Base-by-base conservation (phyloP, 2,329 filamentous ascomycete species). In the Xylariaceae sp. region DNA sequence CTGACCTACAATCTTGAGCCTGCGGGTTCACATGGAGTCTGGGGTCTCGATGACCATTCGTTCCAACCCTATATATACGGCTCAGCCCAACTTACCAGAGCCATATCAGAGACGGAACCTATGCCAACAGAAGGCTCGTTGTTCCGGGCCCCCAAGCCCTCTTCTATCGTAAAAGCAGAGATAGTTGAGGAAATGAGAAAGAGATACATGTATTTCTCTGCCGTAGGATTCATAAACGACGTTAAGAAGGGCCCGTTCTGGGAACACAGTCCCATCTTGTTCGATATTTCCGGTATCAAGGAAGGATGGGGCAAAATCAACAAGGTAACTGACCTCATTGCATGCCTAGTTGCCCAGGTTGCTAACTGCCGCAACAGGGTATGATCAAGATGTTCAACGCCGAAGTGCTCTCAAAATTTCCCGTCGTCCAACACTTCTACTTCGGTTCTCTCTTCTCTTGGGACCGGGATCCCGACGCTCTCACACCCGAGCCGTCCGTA, bases 361-460 rank as follows among this genome's bases (percentile, higher is more conserved):
- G 14, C 32, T 41, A 34, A 37, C 36, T n/a, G 3, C 26, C 11
- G 2, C 16, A 5, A 3, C 26, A 84, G 81, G 92, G 92, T 36
- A 97, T 98, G 92, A 79, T 98, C 55, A 98, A 97, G 65, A 98
- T 98, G 92, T 98, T 90, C 67, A 88, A 94, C 51, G 92, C 87
- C 13, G 92, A 98, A 67, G 92, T 98, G 3, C 71, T 98, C 11
- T 87, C 85, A 27, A 98, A 98, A 62, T 96, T 96, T 57, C 92
- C 92, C 3, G 92, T 98, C 3, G 88, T 98, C n/a, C 92, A 98
- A 64, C 92, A 98, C 63, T 97, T 92, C 51, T 77, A 74, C 3
- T 90, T 92, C 50, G 86, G 86, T 17, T 83, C 81, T 5, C 66
- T 92, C n/a, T 88, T 90, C 57, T 77, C 74, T 26, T 90, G 84